Base-by-base conservation (phyloP, 768 basidiomycete species). In the Pisolithus albus region DNA sequence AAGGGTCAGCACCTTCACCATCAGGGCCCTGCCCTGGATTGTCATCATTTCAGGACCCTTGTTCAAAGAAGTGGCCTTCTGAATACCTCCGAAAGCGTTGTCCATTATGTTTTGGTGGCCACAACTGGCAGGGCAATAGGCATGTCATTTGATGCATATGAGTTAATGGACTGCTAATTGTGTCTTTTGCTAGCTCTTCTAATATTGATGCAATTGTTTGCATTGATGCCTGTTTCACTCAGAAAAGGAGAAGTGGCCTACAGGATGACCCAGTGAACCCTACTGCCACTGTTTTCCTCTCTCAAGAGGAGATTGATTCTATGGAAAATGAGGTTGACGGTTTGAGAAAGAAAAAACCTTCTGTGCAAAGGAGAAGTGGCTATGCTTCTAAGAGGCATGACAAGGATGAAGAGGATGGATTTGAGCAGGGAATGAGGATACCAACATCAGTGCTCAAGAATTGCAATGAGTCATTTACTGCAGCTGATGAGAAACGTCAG, bases 141-240 rank as follows among this genome's bases (percentile, higher is more conserved):
- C 56, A 6, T 16, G 50, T 55, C 30, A 11, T 23, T 32, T 44
- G 39, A 18, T 34, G 46, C 30, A 45, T 16, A 32, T 44, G 7
- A 5, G 16, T 46, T 23, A 37, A 9, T 42, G 13, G 21, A 21
- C 23, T 36, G 41, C 24, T 26, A n/a, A 46, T 26, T 28, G 13
- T 26, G 15, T 0, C 44, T 24, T 45, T 4, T 16, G 11, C 21
- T 47, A 47, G 24, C 18, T 47, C 45, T 37, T 49, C 2, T 30
- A 64, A 63, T 9, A 47, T 52, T 38, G 64, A 69, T 56, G 48
- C 59, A 10, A 56, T 68, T 28, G 62, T 69, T 4, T 69, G 65
- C 44, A n/a, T 65, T 11, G 70, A 72, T 55, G 64, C 60, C 1
- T 67, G 64, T 52, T 70, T 72, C 43, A 67, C 60, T 21, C 70